A percentile compares a stretch with the other conserved stretches of the same genome.
Conservation (phyloP, 2,329 filamentous ascomycete genomes). For the Colletotrichum godetiae region DNA sequence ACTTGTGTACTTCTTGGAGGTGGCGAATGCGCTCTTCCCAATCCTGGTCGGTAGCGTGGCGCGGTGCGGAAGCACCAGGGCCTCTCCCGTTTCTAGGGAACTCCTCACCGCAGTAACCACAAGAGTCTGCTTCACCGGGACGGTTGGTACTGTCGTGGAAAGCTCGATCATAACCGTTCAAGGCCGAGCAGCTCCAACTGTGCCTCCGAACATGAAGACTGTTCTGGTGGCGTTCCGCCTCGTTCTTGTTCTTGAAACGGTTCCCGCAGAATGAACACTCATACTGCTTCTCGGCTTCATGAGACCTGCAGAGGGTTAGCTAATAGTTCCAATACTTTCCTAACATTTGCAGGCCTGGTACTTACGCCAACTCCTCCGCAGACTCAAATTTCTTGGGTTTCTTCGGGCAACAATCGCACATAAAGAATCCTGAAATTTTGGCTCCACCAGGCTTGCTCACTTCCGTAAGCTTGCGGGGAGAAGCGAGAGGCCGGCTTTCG, state of each 20-base stretch:
- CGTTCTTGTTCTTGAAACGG: conserved; percentile 99
- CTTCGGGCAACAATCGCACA: conserved; percentile 97
- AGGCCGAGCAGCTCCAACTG: conserved; percentile 95
- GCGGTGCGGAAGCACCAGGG: conserved; percentile 50
- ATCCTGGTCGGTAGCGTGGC: conserved; percentile 78
- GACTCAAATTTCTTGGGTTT: conserved; percentile 96
- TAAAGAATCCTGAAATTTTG: conserved; percentile 65
- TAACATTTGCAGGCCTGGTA: conserved; percentile 27
- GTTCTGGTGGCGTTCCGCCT: conserved; percentile 95
- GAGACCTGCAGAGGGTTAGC: conserved; percentile 67
- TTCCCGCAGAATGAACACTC: conserved; percentile 93
- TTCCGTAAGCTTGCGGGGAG: conserved; percentile 63
- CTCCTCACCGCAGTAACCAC: conserved; percentile 95
- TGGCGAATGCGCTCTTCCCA: conserved; percentile 91
- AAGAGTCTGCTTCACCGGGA: conserved; percentile 79
- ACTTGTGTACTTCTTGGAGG: conserved; percentile 92
- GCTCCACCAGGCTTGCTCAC: conserved; percentile 57
- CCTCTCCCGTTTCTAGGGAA: conserved; percentile 69
- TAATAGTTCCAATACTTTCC: neutral
- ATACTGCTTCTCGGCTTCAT: conserved; percentile 97
- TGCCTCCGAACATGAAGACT: conserved; percentile 91
- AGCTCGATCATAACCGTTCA: conserved; percentile 80
- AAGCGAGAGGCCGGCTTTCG: conserved; percentile 53
- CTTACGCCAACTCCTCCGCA: conserved; percentile 84
- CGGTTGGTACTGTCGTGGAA: conserved; percentile 84